These are phyloP conservation scores for Trichosporon faecale DNA, from an alignment of 1,284 basidiomycete genomes.

Conservation along the genomic window DNA sequence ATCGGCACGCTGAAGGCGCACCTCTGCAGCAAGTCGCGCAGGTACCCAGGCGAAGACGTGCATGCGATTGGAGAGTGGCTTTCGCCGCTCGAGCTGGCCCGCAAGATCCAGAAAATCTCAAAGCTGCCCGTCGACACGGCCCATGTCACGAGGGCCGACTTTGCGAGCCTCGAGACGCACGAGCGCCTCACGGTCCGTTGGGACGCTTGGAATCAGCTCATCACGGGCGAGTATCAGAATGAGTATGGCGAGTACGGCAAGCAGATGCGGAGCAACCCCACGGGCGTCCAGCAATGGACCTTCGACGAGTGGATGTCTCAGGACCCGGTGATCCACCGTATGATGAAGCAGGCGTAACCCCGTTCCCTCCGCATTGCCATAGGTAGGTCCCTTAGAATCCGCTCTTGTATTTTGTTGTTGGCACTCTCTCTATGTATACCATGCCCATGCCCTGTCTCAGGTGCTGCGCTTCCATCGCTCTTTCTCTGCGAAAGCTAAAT, in stretches of 20 bases:
- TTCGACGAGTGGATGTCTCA: constrained; percentile 31
- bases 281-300: constrained; percentile 25
- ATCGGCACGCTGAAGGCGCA: constrained; percentile 28
- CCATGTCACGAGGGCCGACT: constrained; percentile 29
- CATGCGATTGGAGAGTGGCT: constrained; percentile 29
- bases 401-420: not conserved
- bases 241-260: constrained; percentile 19
- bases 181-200: constrained; percentile 21
- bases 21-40: not conserved
- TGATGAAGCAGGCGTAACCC: constrained; percentile 13
- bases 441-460: not conserved
- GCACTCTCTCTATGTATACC: not conserved
- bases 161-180: constrained; percentile 30
- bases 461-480: not conserved
- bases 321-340: constrained; percentile 13
- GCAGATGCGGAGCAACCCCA: constrained; percentile 15
- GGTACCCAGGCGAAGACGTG: constrained; percentile 34
- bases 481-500: not conserved
- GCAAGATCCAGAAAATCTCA: constrained; percentile 25
- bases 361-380: not conserved
- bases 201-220: constrained; percentile 27
- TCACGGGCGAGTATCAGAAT: constrained; percentile 12
- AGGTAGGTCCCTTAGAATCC: not conserved
- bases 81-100: constrained; percentile 32
- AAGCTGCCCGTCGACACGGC: constrained; percentile 33